A percentile compares a stretch with the other conserved stretches of the same genome.
Conservation (phyloP, 75 land plant genomes). For the Isoetes taiwanensis region DNA sequence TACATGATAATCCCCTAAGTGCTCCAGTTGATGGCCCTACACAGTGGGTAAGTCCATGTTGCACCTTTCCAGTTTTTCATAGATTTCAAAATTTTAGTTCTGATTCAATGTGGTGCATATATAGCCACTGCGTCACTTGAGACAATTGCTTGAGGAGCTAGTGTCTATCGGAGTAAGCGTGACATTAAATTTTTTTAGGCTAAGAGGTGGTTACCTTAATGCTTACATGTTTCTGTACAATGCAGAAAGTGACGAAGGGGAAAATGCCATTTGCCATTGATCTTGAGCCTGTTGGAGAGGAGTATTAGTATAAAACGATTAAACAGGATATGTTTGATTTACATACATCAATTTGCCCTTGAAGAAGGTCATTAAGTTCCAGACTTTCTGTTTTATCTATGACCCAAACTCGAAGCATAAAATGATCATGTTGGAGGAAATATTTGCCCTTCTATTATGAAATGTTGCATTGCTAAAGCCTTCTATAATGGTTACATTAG, state of each 20-base stretch:
- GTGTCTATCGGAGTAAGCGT: constrained; percentile 76
- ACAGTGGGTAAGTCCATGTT: constrained; percentile 61
- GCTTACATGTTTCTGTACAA: neutral
- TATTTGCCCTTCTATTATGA: too few relatives aligned
- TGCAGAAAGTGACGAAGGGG: constrained; percentile 76
- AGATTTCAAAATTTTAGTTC: neutral
- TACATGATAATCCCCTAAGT: constrained; percentile 77
- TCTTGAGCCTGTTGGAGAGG: too few relatives aligned
- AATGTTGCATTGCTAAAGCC: too few relatives aligned
- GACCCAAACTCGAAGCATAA: too few relatives aligned
- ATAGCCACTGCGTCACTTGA: constrained; percentile 76
- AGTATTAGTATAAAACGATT: too few relatives aligned
- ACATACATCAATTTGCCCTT: too few relatives aligned
- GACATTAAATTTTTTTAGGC: neutral
- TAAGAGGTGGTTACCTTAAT: neutral
- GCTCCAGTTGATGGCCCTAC: constrained; percentile 98
- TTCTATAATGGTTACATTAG: too few relatives aligned
- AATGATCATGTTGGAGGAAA: too few relatives aligned
- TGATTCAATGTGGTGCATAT: neutral
- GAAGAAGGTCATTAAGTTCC: too few relatives aligned
- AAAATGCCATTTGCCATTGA: constrained; percentile 58
- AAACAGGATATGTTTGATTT: too few relatives aligned
- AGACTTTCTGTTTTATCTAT: too few relatives aligned
- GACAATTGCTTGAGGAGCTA: constrained; percentile 73
- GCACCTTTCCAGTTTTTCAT: neutral